Evolutionary conservation across 2,329 filamentous ascomycete genomes (phyloP), one percentile per base, ranked within the genome.

Genomic region (Phyllosticta citrichinensis): DNA sequence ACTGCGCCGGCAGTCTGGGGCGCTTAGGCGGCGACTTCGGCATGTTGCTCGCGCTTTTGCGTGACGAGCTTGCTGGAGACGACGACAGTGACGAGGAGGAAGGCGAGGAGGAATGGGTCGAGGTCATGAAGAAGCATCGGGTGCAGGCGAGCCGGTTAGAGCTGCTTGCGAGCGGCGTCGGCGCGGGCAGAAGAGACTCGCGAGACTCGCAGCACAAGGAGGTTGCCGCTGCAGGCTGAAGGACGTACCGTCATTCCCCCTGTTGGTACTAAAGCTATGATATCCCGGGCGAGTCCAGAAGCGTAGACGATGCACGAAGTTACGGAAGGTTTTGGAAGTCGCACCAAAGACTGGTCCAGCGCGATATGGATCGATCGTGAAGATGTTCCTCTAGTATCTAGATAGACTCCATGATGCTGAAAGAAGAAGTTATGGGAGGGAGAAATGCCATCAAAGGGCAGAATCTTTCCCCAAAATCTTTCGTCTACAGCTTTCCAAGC

Each of bases 1-100:
- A 97, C 74, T 96, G 91, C 68, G 92, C 93, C 0, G 89, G 91
- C 54, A 97, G 92, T 74, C 77, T 99, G 56, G 93, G 93, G 0
- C 83, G 94, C 55, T 77, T 97, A 0, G 94, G 94, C 2, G 92
- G 90, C 1, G 94, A 99, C 72, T 99, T 99, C 74, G 88, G 92
- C 61, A 83, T 96, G 77, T 83, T 97, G 65, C 80, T 97, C 62
- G 90, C 91, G 0, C 69, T 84, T 47, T 68, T 87, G 10, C 78
- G 78, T 35, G 83, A 81, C 59, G 77, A 83, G 52, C 64, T 79
- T 71, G 72, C 72, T 66, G 66, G 78, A 68, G 70, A 70, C n/a
- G 70, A 79, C 1, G 79, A 83, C 9, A 69, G 64, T 5, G 66
- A 69, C 5, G 70, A 70, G 8, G 69, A 74, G 19, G 73, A 77